Percentiles rank a stretch among this genome's conserved stretches.
These are phyloP conservation scores for Magnaporthiopsis incrustans DNA, from an alignment of 2,329 filamentous ascomycete species.

Conservation along the genomic window DNA sequence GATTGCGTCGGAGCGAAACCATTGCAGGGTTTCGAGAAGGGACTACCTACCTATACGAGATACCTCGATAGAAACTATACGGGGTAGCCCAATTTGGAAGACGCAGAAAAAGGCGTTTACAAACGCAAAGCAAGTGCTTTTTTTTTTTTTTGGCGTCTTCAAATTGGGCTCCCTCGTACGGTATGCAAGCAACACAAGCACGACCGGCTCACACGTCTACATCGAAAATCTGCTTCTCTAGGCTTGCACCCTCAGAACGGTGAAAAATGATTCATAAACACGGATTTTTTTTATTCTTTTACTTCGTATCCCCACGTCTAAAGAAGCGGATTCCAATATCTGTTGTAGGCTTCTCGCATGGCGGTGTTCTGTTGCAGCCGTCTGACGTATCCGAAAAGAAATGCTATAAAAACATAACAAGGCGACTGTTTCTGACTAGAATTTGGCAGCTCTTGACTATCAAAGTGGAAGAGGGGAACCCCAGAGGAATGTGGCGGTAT, in stretches of 20 bases:
- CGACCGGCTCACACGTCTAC: neutral
- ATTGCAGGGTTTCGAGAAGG: too few species aligned
- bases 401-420: neutral
- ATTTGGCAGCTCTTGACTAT: neutral
- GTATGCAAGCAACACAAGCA: neutral
- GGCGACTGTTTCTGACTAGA: neutral
- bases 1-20: too few species aligned
- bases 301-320: neutral
- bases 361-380: neutral
- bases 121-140: too few species aligned
- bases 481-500: slow-evolving; percentile 14
- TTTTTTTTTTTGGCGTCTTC: too few species aligned
- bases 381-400: neutral
- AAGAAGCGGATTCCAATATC: neutral
- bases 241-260: neutral
- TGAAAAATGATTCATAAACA: neutral
- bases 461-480: slow-evolving; percentile 12
- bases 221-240: neutral
- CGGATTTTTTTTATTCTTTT: too few species aligned
- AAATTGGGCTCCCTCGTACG: too few species aligned
- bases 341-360: neutral
- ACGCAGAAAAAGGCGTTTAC: too few species aligned
- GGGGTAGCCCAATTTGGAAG: too few species aligned
- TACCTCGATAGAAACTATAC: too few species aligned
- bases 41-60: too few species aligned